These are phyloP conservation scores for Plantago major DNA, from an alignment of 257 asterid species.

Conservation along the genomic window DNA sequence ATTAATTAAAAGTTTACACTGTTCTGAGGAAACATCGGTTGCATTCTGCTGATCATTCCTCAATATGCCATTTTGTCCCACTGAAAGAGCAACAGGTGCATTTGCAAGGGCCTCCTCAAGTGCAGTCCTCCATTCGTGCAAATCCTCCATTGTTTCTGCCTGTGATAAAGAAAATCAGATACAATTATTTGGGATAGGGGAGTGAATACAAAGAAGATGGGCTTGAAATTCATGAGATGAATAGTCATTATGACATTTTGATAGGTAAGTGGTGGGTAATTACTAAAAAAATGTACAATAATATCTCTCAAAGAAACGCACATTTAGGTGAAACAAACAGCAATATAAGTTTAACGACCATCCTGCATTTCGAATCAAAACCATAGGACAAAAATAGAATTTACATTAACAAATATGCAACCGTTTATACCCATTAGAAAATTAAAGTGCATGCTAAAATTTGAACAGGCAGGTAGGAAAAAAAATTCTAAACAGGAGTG, in stretches of 20 bases:
- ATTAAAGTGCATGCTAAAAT: slow-evolving; percentile 1
- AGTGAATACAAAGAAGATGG: neutral
- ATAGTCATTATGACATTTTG: neutral
- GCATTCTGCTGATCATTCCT: slow-evolving; percentile 67
- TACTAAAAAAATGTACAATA: neutral
- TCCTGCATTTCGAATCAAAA: neutral
- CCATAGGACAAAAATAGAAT: neutral
- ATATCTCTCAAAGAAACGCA: slow-evolving; percentile 2
- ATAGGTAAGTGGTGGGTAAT: neutral
- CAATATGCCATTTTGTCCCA: slow-evolving; percentile 75
- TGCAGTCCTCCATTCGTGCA: slow-evolving; percentile 89
- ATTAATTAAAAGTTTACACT: slow-evolving; percentile 38
- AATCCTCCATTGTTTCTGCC: slow-evolving; percentile 95
- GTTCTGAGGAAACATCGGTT: slow-evolving; percentile 59
- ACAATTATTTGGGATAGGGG: neutral
- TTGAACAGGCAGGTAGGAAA: slow-evolving; percentile 6
- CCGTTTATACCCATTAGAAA: slow-evolving; percentile 5
- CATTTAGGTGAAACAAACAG: neutral
- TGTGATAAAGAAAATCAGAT: slow-evolving; percentile 29
- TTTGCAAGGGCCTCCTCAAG: slow-evolving; percentile 90
- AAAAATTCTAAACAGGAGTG: slow-evolving; percentile 15
- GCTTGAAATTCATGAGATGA: slow-evolving; percentile 1
- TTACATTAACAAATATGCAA: slow-evolving; percentile 4
- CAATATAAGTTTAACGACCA: neutral
- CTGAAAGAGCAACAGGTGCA: slow-evolving; percentile 81